These are phyloP conservation scores for Vigna mungo DNA, from an alignment of 306 rosid genomes.

Conservation along the genomic window DNA sequence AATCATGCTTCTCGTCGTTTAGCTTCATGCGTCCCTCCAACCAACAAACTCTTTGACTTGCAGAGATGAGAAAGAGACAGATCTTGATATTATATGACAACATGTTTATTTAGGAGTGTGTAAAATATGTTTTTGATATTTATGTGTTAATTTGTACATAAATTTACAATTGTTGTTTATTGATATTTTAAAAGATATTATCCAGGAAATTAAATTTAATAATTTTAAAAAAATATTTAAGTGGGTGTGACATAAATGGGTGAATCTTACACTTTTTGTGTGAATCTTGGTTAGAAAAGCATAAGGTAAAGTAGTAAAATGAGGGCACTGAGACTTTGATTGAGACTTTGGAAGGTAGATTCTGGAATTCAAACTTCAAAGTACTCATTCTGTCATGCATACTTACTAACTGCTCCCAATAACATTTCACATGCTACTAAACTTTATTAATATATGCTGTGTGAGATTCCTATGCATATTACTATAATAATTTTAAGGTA, in stretches of 20 bases:
- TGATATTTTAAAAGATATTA: no score
- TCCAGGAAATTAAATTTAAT: no score
- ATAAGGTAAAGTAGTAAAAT: neutral
- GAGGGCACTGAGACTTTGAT: neutral
- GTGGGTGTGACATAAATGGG: no score
- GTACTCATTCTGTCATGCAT: neutral
- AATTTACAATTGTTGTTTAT: no score
- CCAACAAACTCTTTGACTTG: conserved; percentile 74
- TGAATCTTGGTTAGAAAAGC: neutral
- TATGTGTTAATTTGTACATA: no score
- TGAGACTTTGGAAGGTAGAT: neutral
- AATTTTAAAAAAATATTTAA: no score
- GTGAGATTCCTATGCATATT: no score
- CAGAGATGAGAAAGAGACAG: conserved; percentile 29
- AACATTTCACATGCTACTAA: neutral
- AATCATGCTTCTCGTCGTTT: conserved; percentile 48
- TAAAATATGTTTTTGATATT: no score
- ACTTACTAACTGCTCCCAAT: neutral
- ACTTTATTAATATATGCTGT: no score
- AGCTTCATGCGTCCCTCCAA: conserved; percentile 38
- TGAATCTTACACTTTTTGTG: no score
- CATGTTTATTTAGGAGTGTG: no score
- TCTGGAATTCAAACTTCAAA: neutral
- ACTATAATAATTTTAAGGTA: no score
- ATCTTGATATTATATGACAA: neutral